Percentiles rank a stretch among this genome's conserved stretches.
Evolutionary conservation across 2,329 filamentous ascomycete species (phyloP).

Genomic region (Bipolaris sorokiniana): DNA sequence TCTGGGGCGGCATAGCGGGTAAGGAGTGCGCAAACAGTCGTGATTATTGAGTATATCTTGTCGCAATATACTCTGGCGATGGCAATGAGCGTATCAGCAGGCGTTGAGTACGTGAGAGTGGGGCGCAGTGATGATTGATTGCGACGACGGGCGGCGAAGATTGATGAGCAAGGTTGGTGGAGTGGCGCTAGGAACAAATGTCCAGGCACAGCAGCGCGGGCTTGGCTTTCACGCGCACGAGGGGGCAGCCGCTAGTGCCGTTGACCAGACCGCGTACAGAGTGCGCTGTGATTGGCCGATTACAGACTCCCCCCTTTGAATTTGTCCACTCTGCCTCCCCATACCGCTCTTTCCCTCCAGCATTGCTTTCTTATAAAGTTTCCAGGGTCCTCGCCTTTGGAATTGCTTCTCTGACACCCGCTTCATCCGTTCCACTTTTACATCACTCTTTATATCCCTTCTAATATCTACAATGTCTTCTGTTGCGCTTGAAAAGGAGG

Average conservation of each 20-base stretch:
- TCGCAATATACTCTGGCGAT: slow-evolving; percentile 1
- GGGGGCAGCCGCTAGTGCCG: slow-evolving; percentile 20
- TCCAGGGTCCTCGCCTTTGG: slow-evolving; percentile 20
- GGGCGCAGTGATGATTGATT: slow-evolving; percentile 19
- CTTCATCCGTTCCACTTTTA: slow-evolving; percentile 6
- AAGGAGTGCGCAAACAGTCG: slow-evolving; percentile 2
- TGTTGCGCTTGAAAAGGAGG: slow-evolving; percentile 74
- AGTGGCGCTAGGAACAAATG: slow-evolving; percentile 31
- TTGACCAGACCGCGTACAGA: slow-evolving; percentile 23
- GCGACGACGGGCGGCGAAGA: slow-evolving; percentile 5
- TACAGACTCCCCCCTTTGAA: slow-evolving; percentile 16
- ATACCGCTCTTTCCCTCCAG: slow-evolving; percentile 37
- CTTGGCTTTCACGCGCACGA: slow-evolving; percentile 18
- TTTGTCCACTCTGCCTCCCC: slow-evolving; percentile 31
- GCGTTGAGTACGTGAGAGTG: slow-evolving; percentile 19
- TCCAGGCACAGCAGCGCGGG: slow-evolving; percentile 17
- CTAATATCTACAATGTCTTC: slow-evolving; percentile 57
- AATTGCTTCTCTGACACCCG: slow-evolving; percentile 23
- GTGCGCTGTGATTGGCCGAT: slow-evolving; percentile 23
- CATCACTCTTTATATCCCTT: slow-evolving; percentile 3
- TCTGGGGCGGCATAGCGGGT: slow-evolving; percentile 77
- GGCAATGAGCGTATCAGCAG: slow-evolving; percentile 16
- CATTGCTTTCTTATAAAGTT: slow-evolving; percentile 19
- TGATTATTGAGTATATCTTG: neutral
- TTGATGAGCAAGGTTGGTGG: slow-evolving; percentile 5